Evolutionary conservation across 75 land plant genomes (phyloP).

Genomic region (Isoetes taiwanensis): DNA sequence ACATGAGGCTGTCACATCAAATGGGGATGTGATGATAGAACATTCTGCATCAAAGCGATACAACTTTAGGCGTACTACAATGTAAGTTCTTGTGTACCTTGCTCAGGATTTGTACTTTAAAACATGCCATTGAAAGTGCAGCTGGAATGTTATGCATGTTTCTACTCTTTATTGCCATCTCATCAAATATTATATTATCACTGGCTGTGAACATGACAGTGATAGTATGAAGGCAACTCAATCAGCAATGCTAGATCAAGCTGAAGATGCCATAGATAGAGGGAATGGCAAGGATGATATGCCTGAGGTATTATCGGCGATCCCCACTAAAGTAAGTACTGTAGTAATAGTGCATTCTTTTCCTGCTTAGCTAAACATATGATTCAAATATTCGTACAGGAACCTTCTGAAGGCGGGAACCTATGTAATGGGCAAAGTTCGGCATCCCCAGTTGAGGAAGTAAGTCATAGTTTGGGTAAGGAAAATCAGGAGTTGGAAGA

Average conservation of each 20-base stretch:
- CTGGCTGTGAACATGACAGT: background rate
- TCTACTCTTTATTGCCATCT: background rate
- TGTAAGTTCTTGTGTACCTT: slow-evolving; percentile 45
- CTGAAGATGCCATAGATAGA: background rate
- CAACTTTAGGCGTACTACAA: slow-evolving; percentile 65
- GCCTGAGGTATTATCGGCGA: slow-evolving; percentile 14
- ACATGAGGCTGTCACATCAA: slow-evolving; percentile 11
- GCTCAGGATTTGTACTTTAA: background rate
- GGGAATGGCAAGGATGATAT: slow-evolving; percentile 10
- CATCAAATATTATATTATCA: background rate
- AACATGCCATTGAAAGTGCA: background rate
- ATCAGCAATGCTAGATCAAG: slow-evolving; percentile 6
- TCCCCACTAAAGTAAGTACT: background rate
- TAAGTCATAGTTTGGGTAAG: background rate
- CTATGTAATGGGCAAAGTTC: background rate
- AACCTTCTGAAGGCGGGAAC: background rate
- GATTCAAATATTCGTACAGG: background rate
- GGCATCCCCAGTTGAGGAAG: background rate
- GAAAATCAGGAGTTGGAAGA: slow-evolving; percentile 5
- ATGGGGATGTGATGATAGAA: slow-evolving; percentile 9
- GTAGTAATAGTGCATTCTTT: background rate
- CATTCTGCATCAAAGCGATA: slow-evolving; percentile 48
- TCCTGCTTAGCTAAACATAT: background rate
- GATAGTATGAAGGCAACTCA: slow-evolving; percentile 15
- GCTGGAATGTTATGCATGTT: background rate